Conservation (phyloP, 2,329 filamentous ascomycete species). For the Colletotrichum eremochloae region DNA sequence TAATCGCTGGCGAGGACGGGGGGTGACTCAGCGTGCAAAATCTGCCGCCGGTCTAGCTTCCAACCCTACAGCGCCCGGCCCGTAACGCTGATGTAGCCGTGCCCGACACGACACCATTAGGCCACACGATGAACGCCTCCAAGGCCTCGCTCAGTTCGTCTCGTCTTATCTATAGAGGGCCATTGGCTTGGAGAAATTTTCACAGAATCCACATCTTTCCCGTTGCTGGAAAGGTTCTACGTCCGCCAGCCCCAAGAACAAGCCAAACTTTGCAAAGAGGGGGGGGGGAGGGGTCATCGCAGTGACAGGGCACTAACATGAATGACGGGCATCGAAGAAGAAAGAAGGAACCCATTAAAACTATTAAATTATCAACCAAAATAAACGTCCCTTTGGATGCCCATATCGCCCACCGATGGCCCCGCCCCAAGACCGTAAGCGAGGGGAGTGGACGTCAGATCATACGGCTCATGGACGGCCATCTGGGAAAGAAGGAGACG, state of each 20-base stretch:
- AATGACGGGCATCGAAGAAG: conserved; percentile 23
- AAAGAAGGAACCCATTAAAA: conserved; percentile 5
- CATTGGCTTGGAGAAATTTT: conserved; percentile 4
- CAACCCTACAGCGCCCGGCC: conserved; percentile 5
- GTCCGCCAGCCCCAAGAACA: conserved; percentile 2
- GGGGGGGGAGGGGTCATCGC: background rate
- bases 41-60: background rate
- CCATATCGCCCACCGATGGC: conserved; percentile 3
- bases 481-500: conserved; percentile 8
- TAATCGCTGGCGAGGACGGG: no score
- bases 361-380: conserved; percentile 4
- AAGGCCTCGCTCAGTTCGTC: background rate
- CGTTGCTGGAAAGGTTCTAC: conserved; percentile 14
- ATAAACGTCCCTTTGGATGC: conserved; percentile 1
- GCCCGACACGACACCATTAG: conserved; percentile 26
- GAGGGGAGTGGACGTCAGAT: conserved; percentile 3
- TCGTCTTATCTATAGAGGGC: conserved; percentile 1
- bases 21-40: background rate
- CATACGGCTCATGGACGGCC: conserved; percentile 11
- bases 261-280: background rate
- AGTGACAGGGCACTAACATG: conserved; percentile 28
- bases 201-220: conserved; percentile 31
- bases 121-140: conserved; percentile 12
- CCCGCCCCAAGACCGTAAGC: background rate
- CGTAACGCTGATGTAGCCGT: conserved; percentile 23